A percentile compares a stretch with the other conserved stretches of the same genome.
Conservation (phyloP, 1,139 yeast genomes). For the Yamadazyma spencermartinsiae region DNA sequence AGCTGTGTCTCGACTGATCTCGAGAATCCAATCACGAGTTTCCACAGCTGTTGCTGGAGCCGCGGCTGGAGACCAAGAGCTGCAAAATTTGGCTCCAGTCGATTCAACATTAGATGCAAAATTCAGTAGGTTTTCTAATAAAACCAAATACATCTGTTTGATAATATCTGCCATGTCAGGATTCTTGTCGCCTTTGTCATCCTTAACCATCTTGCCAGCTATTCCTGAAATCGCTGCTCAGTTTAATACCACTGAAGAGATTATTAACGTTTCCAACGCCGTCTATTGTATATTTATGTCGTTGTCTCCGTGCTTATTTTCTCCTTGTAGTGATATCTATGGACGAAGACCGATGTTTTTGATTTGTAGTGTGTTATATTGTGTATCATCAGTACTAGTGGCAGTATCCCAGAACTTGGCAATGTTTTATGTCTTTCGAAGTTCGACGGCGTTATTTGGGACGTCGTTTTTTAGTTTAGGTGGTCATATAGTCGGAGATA, state of each 20-base stretch:
- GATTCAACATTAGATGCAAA: constrained; percentile 2
- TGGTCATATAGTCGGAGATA: constrained; percentile 47
- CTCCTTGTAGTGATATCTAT: constrained; percentile 51
- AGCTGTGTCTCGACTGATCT: constrained; percentile 20
- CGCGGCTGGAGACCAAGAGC: no score
- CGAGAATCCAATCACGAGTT: constrained; percentile 18
- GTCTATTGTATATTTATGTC: constrained; percentile 52
- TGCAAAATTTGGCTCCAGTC: neutral
- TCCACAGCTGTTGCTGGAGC: constrained; percentile 6
- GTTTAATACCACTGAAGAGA: constrained; percentile 45
- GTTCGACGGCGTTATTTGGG: constrained; percentile 49
- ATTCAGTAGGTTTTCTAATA: constrained; percentile 8
- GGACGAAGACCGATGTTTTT: constrained; percentile 48
- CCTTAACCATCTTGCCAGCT: constrained; percentile 50
- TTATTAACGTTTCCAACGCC: constrained; percentile 51
- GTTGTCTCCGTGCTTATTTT: constrained; percentile 46
- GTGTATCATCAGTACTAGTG: constrained; percentile 36
- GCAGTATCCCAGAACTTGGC: constrained; percentile 49
- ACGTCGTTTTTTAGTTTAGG: constrained; percentile 52
- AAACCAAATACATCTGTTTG: constrained; percentile 8
- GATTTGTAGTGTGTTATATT: constrained; percentile 31
- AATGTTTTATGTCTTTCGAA: constrained; percentile 51
- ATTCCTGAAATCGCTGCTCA: constrained; percentile 45
- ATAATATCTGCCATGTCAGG: constrained; percentile 21
- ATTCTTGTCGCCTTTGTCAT: constrained; percentile 43